A percentile compares a stretch with the other conserved stretches of the same genome.
These are phyloP conservation scores for Arthrocladium fulminans DNA, from an alignment of 2,329 filamentous ascomycete species.

Conservation along the genomic window DNA sequence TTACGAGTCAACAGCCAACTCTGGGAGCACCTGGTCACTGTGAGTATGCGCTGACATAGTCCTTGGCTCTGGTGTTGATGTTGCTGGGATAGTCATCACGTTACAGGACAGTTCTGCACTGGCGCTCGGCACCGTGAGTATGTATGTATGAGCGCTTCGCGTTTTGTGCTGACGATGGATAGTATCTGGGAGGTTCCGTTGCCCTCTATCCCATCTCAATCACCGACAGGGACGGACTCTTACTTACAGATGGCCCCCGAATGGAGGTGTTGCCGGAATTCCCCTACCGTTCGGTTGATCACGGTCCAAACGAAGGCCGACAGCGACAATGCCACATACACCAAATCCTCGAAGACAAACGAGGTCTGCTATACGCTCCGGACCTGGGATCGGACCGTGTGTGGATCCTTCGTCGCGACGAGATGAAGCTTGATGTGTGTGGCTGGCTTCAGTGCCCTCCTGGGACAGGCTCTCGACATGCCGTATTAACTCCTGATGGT, in stretches of 20 bases:
- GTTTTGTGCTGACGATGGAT: neutral
- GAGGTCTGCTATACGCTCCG: neutral
- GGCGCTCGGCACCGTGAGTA: neutral
- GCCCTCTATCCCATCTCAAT: neutral
- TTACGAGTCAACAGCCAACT: neutral
- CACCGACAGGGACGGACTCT: neutral
- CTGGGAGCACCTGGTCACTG: neutral
- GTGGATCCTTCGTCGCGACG: neutral
- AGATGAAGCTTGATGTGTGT: neutral
- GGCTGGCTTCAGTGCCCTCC: neutral
- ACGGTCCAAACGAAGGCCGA: neutral
- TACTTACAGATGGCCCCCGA: neutral
- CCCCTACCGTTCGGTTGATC: neutral
- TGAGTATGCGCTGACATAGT: too few relatives aligned
- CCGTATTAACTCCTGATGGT: neutral
- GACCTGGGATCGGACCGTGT: neutral
- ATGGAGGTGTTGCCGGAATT: neutral
- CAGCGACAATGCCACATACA: neutral
- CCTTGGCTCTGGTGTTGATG: neutral
- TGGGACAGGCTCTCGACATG: neutral
- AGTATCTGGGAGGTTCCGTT: neutral
- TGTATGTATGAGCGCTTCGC: neutral
- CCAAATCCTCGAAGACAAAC: neutral
- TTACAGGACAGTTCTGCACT: neutral
- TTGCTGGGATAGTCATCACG: neutral